Evolutionary conservation across 208 protist species (phyloP).

Genomic region (Leishmania mexicana): DNA sequence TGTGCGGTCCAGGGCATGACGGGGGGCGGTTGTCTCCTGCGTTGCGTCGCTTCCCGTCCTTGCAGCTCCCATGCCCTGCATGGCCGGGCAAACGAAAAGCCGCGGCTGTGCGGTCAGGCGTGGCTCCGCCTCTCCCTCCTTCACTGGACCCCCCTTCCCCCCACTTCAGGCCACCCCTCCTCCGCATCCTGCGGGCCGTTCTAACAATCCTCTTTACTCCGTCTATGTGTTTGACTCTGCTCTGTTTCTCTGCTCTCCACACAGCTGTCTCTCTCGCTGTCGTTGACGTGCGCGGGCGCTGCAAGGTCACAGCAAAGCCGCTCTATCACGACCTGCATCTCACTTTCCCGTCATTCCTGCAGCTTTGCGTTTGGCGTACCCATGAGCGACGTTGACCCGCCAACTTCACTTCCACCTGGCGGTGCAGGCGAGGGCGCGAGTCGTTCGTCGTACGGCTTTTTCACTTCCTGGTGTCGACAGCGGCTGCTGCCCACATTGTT

Average conservation of each 20-base stretch:
- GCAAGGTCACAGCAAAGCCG: background rate
- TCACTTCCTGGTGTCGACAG: conserved; percentile 13
- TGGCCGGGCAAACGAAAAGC: background rate
- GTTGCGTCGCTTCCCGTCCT: background rate
- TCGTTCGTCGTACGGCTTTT: background rate
- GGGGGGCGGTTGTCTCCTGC: background rate
- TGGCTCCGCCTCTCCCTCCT: background rate
- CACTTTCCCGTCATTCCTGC: background rate
- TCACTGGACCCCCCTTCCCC: background rate
- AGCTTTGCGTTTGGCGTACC: background rate
- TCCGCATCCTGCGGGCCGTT: background rate
- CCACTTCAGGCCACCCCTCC: background rate
- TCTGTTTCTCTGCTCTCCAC: background rate
- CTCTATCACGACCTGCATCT: background rate
- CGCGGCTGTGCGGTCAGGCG: background rate
- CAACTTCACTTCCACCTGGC: background rate
- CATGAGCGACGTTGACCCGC: background rate
- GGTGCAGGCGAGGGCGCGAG: background rate
- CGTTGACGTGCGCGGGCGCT: background rate
- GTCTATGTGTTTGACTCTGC: background rate
- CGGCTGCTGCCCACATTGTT: conserved; percentile 11
- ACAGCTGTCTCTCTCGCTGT: background rate
- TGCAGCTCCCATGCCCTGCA: background rate
- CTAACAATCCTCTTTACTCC: background rate
- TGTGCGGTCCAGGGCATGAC: background rate